These are phyloP conservation scores for Gentiana dahurica DNA, from an alignment of 257 asterid genomes.

Conservation along the genomic window DNA sequence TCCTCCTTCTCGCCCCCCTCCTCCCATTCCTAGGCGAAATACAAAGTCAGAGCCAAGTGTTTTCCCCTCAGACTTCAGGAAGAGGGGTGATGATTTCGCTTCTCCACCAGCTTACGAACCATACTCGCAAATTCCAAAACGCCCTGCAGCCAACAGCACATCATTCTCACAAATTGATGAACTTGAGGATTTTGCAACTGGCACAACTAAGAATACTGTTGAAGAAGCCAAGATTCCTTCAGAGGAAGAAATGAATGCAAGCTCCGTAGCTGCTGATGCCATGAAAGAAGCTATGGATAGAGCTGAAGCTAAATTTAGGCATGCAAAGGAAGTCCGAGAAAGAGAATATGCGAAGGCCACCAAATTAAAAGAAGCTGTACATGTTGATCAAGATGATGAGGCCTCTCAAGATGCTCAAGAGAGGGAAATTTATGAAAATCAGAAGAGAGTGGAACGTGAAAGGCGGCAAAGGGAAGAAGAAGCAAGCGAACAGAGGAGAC, in stretches of 20 bases:
- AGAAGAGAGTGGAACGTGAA: slow-evolving; percentile 35
- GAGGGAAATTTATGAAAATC: slow-evolving; percentile 57
- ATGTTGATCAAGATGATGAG: slow-evolving; percentile 49
- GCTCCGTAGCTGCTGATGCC: slow-evolving; percentile 90
- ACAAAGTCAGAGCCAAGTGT: slow-evolving; percentile 38
- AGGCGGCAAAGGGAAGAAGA: slow-evolving; percentile 70
- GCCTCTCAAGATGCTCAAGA: slow-evolving; percentile 35
- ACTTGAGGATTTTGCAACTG: slow-evolving; percentile 80
- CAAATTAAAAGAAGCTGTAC: slow-evolving; percentile 52
- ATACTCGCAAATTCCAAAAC: slow-evolving; percentile 43
- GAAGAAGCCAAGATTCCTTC: slow-evolving; percentile 37
- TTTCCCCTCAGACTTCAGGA: slow-evolving; percentile 46
- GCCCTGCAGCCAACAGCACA: slow-evolving; percentile 47
- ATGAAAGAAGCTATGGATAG: slow-evolving; percentile 99
- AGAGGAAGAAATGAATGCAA: slow-evolving; percentile 49
- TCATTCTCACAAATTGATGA: slow-evolving; percentile 75
- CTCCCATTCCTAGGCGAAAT: slow-evolving; percentile 63
- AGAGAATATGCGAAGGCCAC: slow-evolving; percentile 81
- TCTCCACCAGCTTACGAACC: slow-evolving; percentile 44
- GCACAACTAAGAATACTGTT: slow-evolving; percentile 36
- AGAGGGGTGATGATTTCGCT: slow-evolving; percentile 43
- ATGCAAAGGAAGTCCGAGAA: slow-evolving; percentile 95
- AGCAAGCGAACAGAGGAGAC: slow-evolving; percentile 71
- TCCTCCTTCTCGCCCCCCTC: slow-evolving; percentile 97
- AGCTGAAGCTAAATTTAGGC: slow-evolving; percentile 94